A percentile compares a stretch with the other conserved stretches of the same genome.
phyloP scores from a whole-genome alignment of 441 rosid genomes.

The Hura crepitans region DNA sequence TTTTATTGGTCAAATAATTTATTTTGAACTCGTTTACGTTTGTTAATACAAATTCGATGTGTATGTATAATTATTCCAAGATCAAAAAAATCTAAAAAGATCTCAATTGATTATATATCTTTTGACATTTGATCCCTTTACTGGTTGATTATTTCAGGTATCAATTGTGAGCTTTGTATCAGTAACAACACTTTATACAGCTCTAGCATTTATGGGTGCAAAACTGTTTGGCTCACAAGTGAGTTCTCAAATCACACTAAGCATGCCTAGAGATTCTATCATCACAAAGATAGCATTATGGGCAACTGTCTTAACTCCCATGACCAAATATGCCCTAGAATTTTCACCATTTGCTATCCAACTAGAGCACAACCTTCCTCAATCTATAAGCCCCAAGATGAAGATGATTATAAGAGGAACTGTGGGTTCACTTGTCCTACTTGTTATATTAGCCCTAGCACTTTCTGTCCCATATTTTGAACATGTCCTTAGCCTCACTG shows the following conservation, averaged over 20 bases:
- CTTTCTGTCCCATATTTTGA: constrained; percentile 59
- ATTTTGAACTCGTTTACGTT: no score
- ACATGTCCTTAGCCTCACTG: constrained; percentile 68
- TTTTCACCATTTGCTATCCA: constrained; percentile 70
- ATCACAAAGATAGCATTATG: constrained; percentile 60
- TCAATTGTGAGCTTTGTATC: constrained; percentile 61
- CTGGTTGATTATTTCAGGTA: constrained; percentile 35
- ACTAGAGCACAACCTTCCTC: constrained; percentile 48
- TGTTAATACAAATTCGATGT: no score
- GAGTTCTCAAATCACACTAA: constrained; percentile 61
- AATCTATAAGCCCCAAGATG: constrained; percentile 30
- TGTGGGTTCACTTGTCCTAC: constrained; percentile 50
- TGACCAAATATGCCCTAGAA: constrained; percentile 76
- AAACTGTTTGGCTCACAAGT: constrained; percentile 53
- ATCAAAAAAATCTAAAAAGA: no score
- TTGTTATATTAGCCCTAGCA: constrained; percentile 48
- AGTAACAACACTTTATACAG: constrained; percentile 43
- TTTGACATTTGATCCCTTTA: background rate
- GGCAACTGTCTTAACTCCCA: constrained; percentile 70
- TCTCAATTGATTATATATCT: no score
- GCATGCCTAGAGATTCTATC: constrained; percentile 49
- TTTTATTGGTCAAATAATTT: no score
- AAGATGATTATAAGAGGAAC: constrained; percentile 42
- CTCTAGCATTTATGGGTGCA: constrained; percentile 61
- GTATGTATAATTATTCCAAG: no score